phyloP scores from a whole-genome alignment of 1,284 basidiomycete genomes.

The Violaceomyces palustris region DNA sequence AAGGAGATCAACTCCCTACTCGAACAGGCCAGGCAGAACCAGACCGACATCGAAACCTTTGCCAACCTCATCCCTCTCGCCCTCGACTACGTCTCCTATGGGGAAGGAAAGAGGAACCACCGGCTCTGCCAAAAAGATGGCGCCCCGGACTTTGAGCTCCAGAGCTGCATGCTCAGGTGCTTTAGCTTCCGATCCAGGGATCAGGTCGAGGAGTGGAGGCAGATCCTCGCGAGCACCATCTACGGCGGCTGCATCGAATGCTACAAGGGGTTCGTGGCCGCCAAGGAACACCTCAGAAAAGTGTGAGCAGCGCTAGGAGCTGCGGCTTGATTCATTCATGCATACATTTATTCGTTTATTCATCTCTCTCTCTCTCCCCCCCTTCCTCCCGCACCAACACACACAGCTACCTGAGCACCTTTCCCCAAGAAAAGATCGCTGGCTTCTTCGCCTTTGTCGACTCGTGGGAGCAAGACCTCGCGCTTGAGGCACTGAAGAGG shows the following conservation, averaged over 20 bases:
- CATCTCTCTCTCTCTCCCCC: not conserved
- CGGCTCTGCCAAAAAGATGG: constrained; percentile 17
- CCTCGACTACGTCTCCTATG: constrained; percentile 16
- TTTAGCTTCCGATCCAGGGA: constrained; percentile 29
- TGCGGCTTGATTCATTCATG: not conserved
- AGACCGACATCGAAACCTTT: constrained; percentile 17
- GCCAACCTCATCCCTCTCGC: constrained; percentile 22
- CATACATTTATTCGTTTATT: not conserved
- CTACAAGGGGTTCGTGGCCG: constrained; percentile 28
- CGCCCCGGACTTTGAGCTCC: constrained; percentile 29
- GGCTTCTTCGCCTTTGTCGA: constrained; percentile 30
- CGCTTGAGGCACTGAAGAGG: constrained; percentile 14
- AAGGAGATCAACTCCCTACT: constrained; percentile 8
- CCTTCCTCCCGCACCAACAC: not conserved
- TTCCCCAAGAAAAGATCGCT: constrained; percentile 19
- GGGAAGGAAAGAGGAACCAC: constrained; percentile 16
- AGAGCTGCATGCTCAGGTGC: constrained; percentile 38
- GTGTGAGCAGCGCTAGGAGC: too few species aligned
- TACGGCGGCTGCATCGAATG: constrained; percentile 32
- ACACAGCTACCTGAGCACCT: constrained; percentile 15
- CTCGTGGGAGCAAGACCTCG: constrained; percentile 25
- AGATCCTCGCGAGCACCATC: constrained; percentile 11
- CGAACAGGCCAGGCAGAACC: constrained; percentile 7
- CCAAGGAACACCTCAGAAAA: constrained; percentile 16
- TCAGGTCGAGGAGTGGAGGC: constrained; percentile 25